A percentile compares a stretch with the other conserved stretches of the same genome.
These are phyloP conservation scores for Aspergillus melleus DNA, from an alignment of 2,329 filamentous ascomycete species.

Conservation along the genomic window DNA sequence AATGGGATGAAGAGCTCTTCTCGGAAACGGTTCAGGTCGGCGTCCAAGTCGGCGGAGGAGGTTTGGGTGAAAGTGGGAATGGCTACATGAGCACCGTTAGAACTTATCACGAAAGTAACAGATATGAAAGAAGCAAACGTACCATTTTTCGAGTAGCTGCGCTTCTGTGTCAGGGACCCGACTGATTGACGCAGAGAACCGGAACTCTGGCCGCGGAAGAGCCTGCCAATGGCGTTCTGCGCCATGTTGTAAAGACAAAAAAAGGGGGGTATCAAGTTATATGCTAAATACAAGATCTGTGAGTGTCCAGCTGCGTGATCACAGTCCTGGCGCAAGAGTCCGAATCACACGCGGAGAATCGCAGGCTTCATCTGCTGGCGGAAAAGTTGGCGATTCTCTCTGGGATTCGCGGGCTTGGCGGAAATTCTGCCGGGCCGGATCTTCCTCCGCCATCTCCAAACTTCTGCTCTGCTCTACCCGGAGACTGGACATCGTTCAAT, in stretches of 20 bases:
- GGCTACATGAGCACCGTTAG: conserved; percentile 19
- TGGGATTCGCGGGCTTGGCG: conserved; percentile 31
- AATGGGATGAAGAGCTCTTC: conserved; percentile 47
- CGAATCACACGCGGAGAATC: conserved; percentile 11
- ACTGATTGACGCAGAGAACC: conserved; percentile 33
- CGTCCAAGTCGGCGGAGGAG: conserved; percentile 42
- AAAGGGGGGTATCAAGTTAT: neutral
- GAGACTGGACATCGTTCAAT: conserved; percentile 11
- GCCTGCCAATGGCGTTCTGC: conserved; percentile 37
- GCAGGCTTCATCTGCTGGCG: conserved; percentile 20
- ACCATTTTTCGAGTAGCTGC: conserved; percentile 35
- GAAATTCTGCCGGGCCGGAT: conserved; percentile 40
- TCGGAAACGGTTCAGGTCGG: conserved; percentile 42
- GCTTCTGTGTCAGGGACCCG: conserved; percentile 32
- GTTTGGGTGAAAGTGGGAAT: conserved; percentile 43
- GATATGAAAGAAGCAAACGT: neutral
- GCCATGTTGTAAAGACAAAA: conserved; percentile 32
- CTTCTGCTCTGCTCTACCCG: conserved; percentile 6
- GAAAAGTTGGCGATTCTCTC: conserved; percentile 28
- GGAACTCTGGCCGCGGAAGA: conserved; percentile 38
- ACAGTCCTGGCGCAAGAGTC: neutral
- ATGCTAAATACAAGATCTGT: neutral
- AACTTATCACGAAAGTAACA: neutral
- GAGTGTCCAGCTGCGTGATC: neutral
- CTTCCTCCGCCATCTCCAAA: conserved; percentile 28